Base-by-base conservation (phyloP, 805 yeast species). In the Starmerella bombicola region DNA sequence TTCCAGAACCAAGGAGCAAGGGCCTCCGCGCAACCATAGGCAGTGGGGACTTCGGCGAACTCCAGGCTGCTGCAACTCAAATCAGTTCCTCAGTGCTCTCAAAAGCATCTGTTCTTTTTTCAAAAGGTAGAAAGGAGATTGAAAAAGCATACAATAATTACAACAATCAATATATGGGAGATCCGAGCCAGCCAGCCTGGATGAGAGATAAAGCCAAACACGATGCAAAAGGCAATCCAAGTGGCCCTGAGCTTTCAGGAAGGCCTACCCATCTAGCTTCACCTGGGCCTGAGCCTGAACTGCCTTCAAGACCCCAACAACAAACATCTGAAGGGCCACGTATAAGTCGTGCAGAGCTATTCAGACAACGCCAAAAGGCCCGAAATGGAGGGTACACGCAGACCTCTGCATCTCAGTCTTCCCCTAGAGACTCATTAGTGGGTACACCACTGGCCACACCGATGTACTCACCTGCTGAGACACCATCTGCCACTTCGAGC, bases 181-280 rank as follows among this genome's bases (percentile, higher is more conserved):
- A 45, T n/a, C 49, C 64, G 37, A 67, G 64, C 5, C 56, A 54
- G 48, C 93, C 93, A 0, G 73, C 77, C 1, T 82, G 93, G 93
- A 77, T 82, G 85, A 68, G 63, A 42, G 69, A 73, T 45, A 77
- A 72, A 50, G 35, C 46, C 21, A 45, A 45, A 25, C 37, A 45
- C 34, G 49, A 45, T 13, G 40, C 46, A n/a, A 33, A 44, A 15
- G 17, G 21, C 10, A 12, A 31, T 31, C 38, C 13, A 22, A 15
- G 32, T 12, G 31, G 18, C 18, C 35, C 21, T 26, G 32, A 29
- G 32, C 26, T 24, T 36, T n/a, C n/a, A n/a, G n/a, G n/a, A n/a
- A n/a, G n/a, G n/a, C n/a, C n/a, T n/a, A n/a, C n/a, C n/a, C n/a
- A n/a, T n/a, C n/a, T n/a, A n/a, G n/a, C n/a, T n/a, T n/a, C n/a